Evolutionary conservation across 345 rosid genomes (phyloP), one percentile per base, ranked within the genome.

Genomic region (Arabidopsis suecica): DNA sequence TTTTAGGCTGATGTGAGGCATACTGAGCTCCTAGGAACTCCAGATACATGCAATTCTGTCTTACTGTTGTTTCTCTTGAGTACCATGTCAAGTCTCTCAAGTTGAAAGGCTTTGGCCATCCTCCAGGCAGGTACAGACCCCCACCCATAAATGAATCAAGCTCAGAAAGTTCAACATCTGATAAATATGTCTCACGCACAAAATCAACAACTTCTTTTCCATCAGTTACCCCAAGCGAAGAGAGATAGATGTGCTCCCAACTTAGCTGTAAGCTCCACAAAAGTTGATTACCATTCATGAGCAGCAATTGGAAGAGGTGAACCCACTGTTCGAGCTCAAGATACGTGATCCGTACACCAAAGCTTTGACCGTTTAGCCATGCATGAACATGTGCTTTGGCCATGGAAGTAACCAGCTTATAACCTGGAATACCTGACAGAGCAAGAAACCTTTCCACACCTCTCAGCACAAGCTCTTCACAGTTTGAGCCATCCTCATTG

Each of bases 251-350:
- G 75, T 91, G 95, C 75, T 88, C 95, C 96, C 95, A 94, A 79
- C 97, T 90, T 70, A 84, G 81, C 54, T 86, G 88, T 41, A 94
- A 87, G 71, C 98, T 94, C 98, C 97, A 91, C 34, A 81, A 11
- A 56, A 86, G 85, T 72, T 78, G 87, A 79, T 85, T 87, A 11
- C 98, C 97, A 74, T 79, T 89, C 73, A 69, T 66, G 65, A 90
- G 82, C 81, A 94, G 93, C 76, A 84, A 87, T 80, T 90, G 91
- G 73, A 90, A 91, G 65, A 94, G 83, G 59, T 86, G 88, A 80
- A 87, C 84, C 98, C 97, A 91, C 41, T 89, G 91, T 38, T 86
- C 85, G 75, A 91, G 96, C 85, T 94, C 98, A 74, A 88, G 93
- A 83, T 91, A 86, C 4, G 92, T 83, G 50, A 94, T 82, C 41